These are phyloP conservation scores for Talaromyces albobiverticillius DNA, from an alignment of 2,329 filamentous ascomycete species.

Conservation along the genomic window DNA sequence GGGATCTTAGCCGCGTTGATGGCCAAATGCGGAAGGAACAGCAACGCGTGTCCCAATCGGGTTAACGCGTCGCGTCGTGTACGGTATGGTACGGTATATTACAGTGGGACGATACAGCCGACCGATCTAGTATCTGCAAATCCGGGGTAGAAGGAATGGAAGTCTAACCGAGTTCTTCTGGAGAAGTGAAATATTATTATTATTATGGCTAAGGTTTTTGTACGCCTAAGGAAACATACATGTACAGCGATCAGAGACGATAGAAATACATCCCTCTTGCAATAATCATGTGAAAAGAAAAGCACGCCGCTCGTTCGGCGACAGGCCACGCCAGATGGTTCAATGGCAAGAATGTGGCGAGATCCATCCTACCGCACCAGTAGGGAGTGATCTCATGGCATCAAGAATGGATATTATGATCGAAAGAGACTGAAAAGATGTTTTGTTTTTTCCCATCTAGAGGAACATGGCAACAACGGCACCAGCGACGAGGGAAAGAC, in stretches of 20 bases:
- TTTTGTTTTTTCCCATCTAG: conserved; percentile 26
- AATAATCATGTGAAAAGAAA: neutral
- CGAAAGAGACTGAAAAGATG: too few species aligned
- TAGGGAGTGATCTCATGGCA: neutral
- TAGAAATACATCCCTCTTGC: neutral
- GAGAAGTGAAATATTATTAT: neutral
- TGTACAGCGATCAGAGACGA: conserved; percentile 8
- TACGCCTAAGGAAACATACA: conserved; percentile 9
- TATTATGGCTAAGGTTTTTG: neutral
- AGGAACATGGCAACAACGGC: conserved; percentile 42
- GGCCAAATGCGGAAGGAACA: neutral
- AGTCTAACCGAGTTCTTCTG: too few species aligned
- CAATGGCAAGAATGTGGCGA: neutral
- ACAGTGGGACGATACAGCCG: neutral
- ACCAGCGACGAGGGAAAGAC: conserved; percentile 41
- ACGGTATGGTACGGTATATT: too few species aligned
- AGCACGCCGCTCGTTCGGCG: neutral
- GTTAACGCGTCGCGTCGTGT: neutral
- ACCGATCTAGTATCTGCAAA: neutral
- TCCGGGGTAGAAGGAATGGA: too few species aligned
- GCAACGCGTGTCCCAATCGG: neutral
- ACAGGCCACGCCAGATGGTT: neutral
- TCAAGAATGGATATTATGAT: neutral
- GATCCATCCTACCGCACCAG: neutral
- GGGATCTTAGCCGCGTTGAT: neutral